Percentiles rank a stretch among this genome's conserved stretches.
phyloP scores from a whole-genome alignment of 2,329 filamentous ascomycete species.

The Chaetothyriales sp. region DNA sequence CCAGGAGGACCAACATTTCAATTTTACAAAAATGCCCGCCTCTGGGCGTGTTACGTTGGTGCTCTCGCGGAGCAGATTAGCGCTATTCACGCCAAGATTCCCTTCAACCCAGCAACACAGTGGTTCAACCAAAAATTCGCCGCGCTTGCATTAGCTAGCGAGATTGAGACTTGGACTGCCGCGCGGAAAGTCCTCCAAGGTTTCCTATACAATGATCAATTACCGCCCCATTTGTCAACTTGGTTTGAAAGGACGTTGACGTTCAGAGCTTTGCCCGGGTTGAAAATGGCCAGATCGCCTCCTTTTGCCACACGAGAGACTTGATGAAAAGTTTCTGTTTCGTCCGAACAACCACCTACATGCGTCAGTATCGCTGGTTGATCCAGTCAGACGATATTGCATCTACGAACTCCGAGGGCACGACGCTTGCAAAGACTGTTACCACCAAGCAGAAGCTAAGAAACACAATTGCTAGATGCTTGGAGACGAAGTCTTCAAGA shows the following conservation, averaged over 20 bases:
- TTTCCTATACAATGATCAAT: constrained; percentile 1
- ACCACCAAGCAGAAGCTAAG: background rate
- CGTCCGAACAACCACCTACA: background rate
- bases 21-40: constrained; percentile 3
- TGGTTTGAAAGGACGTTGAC: background rate
- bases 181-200: constrained; percentile 2
- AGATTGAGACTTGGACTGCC: constrained; percentile 8
- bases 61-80: constrained; percentile 3
- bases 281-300: background rate
- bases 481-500: no score
- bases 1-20: background rate
- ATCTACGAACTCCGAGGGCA: no score
- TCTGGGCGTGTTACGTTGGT: constrained; percentile 6
- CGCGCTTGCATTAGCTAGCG: background rate
- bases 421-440: background rate
- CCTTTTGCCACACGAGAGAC: no score
- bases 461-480: no score
- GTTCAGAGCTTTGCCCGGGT: background rate
- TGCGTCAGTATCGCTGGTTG: background rate
- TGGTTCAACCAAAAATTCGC: constrained; percentile 1
- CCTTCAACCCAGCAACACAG: background rate
- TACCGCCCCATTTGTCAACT: background rate
- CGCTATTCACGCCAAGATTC: background rate
- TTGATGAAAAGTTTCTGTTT: no score
- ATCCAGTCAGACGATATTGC: background rate